These are phyloP conservation scores for Trichoderma pleuroti DNA, from an alignment of 2,329 filamentous ascomycete species.

Conservation along the genomic window DNA sequence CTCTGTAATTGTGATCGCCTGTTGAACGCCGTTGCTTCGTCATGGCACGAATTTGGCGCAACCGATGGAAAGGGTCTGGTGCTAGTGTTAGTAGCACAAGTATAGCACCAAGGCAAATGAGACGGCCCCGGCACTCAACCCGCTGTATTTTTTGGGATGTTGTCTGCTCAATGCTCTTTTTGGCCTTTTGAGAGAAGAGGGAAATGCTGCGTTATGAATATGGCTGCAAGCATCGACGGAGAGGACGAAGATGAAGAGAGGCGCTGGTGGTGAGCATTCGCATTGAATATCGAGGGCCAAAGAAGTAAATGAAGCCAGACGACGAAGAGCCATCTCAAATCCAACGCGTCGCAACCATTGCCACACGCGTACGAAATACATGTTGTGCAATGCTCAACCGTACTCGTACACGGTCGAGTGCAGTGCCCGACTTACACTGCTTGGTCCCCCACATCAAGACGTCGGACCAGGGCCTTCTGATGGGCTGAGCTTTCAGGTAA, in stretches of 20 bases:
- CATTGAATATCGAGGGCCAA: neutral
- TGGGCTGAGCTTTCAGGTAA: slow-evolving; percentile 13
- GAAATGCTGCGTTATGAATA: neutral
- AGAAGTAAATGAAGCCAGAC: too few relatives aligned
- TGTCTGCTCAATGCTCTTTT: neutral
- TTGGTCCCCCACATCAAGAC: neutral
- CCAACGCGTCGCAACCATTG: neutral
- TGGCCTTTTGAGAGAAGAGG: neutral
- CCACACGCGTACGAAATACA: neutral
- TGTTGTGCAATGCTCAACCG: neutral
- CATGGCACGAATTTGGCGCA: neutral
- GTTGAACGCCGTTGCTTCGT: neutral
- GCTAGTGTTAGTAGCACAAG: neutral
- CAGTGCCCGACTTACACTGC: neutral
- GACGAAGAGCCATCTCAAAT: neutral
- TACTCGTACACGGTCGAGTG: neutral
- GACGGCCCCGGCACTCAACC: neutral
- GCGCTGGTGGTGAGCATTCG: neutral
- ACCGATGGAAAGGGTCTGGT: neutral
- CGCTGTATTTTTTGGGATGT: neutral
- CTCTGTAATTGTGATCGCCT: slow-evolving; percentile 10
- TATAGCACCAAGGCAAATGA: neutral
- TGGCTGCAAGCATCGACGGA: neutral
- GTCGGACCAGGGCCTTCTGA: neutral
- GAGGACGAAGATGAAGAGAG: neutral